Percentiles rank a stretch among this genome's conserved stretches.
phyloP scores from a whole-genome alignment of 257 asterid genomes.

The Nicotiana knightiana region DNA sequence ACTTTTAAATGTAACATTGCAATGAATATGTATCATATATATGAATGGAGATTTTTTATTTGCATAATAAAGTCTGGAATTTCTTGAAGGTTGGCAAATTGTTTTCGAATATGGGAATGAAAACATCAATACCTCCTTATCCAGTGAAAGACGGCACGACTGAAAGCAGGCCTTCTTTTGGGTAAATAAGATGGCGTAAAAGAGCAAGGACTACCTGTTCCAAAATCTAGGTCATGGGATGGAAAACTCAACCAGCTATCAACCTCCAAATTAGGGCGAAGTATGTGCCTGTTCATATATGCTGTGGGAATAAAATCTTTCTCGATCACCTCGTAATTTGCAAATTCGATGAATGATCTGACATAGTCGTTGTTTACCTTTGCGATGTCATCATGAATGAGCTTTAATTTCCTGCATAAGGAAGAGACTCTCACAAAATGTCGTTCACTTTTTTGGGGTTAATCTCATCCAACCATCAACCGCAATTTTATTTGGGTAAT shows the following conservation, averaged over 20 bases:
- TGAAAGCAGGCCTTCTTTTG: conserved; percentile 54
- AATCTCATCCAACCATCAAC: conserved; percentile 36
- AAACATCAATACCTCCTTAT: conserved; percentile 50
- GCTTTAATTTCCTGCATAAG: conserved; percentile 35
- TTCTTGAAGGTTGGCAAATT: conserved; percentile 41
- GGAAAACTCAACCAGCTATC: conserved; percentile 68
- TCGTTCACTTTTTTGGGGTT: conserved; percentile 38
- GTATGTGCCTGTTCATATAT: conserved; percentile 38
- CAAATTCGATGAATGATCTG: conserved; percentile 66
- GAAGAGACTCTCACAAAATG: conserved; percentile 32
- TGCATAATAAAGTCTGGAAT: not conserved
- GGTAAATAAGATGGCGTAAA: conserved; percentile 67
- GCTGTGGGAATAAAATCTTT: conserved; percentile 51
- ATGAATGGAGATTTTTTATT: too few species aligned
- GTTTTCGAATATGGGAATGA: conserved; percentile 51
- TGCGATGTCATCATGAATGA: conserved; percentile 50
- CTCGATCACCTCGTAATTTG: conserved; percentile 33
- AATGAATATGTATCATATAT: too few species aligned
- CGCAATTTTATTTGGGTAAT: not conserved
- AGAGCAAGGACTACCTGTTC: conserved; percentile 53
- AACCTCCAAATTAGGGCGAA: conserved; percentile 70
- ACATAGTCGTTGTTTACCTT: conserved; percentile 50
- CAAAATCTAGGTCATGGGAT: conserved; percentile 69
- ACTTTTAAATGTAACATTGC: too few species aligned
- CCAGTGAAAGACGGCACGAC: conserved; percentile 44